These are phyloP conservation scores for Monosporascus sp. DNA, from an alignment of 2,329 filamentous ascomycete genomes.

Conservation along the genomic window DNA sequence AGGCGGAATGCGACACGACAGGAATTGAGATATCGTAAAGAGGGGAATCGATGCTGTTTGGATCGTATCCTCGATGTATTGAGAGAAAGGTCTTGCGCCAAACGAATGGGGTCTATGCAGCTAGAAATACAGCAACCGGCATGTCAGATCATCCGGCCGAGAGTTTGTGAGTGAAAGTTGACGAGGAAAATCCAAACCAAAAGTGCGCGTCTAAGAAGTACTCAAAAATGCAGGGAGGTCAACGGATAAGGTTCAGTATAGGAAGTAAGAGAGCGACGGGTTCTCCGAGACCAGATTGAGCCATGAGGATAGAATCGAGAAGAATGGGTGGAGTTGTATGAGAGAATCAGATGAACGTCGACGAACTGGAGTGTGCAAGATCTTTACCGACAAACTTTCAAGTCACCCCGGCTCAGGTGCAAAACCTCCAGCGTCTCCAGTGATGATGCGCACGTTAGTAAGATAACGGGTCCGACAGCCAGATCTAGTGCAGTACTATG, in stretches of 20 bases:
- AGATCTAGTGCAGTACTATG: neutral
- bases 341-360: neutral
- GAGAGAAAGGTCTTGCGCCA: constrained; percentile 21
- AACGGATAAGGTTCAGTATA: neutral
- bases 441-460: neutral
- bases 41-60: constrained; percentile 17
- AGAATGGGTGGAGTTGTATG: neutral
- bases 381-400: neutral
- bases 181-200: neutral
- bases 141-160: neutral
- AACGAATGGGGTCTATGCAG: constrained; percentile 4
- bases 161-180: neutral
- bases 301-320: neutral
- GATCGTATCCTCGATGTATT: constrained; percentile 26
- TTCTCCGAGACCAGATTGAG: neutral
- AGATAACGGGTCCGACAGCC: neutral
- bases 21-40: constrained; percentile 17
- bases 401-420: neutral
- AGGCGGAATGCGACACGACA: constrained; percentile 13
- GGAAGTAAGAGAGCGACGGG: neutral
- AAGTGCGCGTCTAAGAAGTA: neutral
- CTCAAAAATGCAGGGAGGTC: neutral
- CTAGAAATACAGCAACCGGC: neutral
- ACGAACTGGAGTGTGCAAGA: neutral
- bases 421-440: neutral